Base-by-base conservation (phyloP, 2,329 filamentous ascomycete species). In the Biscogniauxia sp. region DNA sequence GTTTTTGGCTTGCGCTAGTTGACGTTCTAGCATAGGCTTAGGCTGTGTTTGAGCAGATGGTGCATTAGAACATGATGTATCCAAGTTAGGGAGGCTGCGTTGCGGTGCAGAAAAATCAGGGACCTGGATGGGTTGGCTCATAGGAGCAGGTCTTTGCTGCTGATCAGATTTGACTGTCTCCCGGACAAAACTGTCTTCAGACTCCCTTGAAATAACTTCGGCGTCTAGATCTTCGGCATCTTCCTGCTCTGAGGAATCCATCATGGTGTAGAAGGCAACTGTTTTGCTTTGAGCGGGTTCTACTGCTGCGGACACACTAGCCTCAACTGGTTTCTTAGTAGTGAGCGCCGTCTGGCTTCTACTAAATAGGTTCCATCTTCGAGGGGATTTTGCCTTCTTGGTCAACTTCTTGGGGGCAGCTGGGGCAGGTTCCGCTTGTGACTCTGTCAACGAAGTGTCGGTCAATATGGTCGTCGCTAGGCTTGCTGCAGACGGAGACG, bases 281-380 rank as follows among this genome's bases (percentile, higher is more conserved):
- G 82, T 76, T 61, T 84, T 86, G 58, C 78, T 79, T 57, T 79
- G 78, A 0, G 81, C 77, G 15, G 76, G 69, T 51, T 81, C 78
- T n/a, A 82, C 78, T 1, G 82, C 78, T 2, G 81, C 79, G 0
- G 80, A 70, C n/a, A 84, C 77, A 1, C 74, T 67, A 7, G 73
- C 69, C 23, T 78, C 75, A 5, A 75, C 69, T 17, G 71, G 72
- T 61, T 77, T 78, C 60, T 79, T 80, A 2, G 65, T 65, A 65
- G 68, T 56, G 2, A 78, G 68, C 51, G 79, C 76, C 41, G 73
- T 79, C 28, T 84, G 82, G 0, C 82, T 82, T 53, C 84, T 79
- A 54, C 85, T 80, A 65, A 89, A 88, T 13, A 88, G 71, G 64
- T 87, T 88, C 86, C 86, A 89, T 66, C 83, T 87, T 7, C 82